These are phyloP conservation scores for Penicillium expansum DNA, from an alignment of 2,329 filamentous ascomycete genomes.

Conservation along the genomic window DNA sequence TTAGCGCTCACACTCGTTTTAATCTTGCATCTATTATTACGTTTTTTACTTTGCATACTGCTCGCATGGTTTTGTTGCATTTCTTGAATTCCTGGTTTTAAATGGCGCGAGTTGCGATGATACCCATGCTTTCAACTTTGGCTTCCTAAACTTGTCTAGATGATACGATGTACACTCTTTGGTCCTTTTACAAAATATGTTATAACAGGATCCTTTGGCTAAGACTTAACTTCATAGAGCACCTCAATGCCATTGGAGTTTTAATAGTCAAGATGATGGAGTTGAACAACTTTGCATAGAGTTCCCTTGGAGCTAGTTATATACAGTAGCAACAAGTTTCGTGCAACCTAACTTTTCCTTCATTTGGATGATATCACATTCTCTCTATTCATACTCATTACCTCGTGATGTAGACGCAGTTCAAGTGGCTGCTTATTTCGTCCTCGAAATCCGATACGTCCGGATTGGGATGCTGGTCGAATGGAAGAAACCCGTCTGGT, in stretches of 20 bases:
- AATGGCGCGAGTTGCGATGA: conserved; percentile 9
- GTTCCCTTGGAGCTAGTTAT: background rate
- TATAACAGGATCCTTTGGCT: background rate
- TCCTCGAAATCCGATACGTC: conserved; percentile 35
- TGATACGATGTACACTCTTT: background rate
- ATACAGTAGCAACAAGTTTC: background rate
- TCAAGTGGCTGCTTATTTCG: background rate
- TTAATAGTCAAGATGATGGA: background rate
- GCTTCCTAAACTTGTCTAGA: background rate
- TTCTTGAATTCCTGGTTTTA: conserved; percentile 5
- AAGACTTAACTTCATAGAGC: background rate
- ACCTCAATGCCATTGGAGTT: background rate
- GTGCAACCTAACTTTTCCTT: background rate
- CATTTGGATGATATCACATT: background rate
- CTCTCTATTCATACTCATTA: conserved; percentile 1
- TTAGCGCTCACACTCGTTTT: conserved; percentile 7
- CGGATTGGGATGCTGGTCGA: conserved; percentile 38
- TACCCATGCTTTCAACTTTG: conserved; percentile 9
- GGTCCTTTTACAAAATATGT: background rate
- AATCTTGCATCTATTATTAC: background rate
- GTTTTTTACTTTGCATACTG: background rate
- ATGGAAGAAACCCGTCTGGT: conserved; percentile 51
- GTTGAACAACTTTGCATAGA: background rate
- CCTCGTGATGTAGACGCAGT: conserved; percentile 1
- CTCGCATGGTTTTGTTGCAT: conserved; percentile 6